phyloP scores from a whole-genome alignment of 1,139 yeast genomes.

The Nakaseomyces kungkrabaensis region DNA sequence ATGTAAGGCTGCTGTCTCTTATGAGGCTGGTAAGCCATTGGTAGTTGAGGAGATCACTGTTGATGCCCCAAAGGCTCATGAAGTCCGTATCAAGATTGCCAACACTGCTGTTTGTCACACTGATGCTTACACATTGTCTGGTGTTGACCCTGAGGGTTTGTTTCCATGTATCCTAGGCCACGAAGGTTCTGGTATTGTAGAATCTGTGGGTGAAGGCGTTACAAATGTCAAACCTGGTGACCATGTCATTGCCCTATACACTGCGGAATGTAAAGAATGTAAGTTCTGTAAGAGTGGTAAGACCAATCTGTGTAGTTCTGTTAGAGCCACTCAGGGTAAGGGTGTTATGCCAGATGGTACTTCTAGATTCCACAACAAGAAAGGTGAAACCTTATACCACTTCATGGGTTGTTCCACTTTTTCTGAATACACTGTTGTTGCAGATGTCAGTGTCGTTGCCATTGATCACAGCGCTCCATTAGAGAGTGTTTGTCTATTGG shows the following conservation, averaged over 20 bases:
- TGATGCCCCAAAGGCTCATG: constrained; percentile 91
- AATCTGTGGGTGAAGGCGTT: constrained; percentile 87
- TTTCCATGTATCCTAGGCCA: constrained; percentile 91
- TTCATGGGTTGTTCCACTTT: constrained; percentile 98
- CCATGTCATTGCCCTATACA: constrained; percentile 82
- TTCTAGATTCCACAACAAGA: constrained; percentile 62
- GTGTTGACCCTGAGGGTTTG: constrained; percentile 92
- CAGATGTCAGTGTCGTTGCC: constrained; percentile 95
- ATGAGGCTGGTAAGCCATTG: constrained; percentile 88
- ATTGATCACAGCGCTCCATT: constrained; percentile 74
- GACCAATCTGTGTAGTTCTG: constrained; percentile 87
- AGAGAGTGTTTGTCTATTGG: constrained; percentile 84
- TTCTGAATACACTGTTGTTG: constrained; percentile 93
- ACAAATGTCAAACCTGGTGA: constrained; percentile 82
- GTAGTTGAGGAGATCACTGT: constrained; percentile 81
- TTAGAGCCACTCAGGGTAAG: constrained; percentile 84
- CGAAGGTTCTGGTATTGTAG: constrained; percentile 96
- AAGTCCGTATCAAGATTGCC: constrained; percentile 80
- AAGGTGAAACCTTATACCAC: constrained; percentile 77
- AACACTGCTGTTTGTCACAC: constrained; percentile 98
- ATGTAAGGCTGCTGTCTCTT: constrained; percentile 94
- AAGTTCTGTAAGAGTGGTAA: constrained; percentile 92
- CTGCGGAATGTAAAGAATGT: constrained; percentile 94
- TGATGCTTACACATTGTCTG: constrained; percentile 92
- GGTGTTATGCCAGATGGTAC: constrained; percentile 97